phyloP scores from a whole-genome alignment of 148 eudicot species.

The Cornus kousa region DNA sequence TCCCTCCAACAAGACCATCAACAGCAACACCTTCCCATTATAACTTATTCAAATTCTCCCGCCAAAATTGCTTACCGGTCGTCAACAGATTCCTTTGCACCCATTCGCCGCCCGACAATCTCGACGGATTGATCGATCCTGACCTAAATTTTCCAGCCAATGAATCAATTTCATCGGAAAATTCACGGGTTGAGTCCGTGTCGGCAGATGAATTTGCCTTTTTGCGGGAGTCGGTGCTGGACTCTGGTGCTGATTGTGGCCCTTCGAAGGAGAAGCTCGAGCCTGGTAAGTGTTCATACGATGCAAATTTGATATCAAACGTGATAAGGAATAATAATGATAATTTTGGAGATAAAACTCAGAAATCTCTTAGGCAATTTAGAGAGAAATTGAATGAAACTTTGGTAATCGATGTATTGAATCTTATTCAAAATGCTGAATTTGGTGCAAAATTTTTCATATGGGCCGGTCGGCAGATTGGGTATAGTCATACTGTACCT shows the following conservation, averaged over 20 bases:
- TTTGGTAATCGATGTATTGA: slow-evolving; percentile 69
- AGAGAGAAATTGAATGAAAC: slow-evolving; percentile 54
- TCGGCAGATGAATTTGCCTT: slow-evolving; percentile 41
- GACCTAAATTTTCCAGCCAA: slow-evolving; percentile 11
- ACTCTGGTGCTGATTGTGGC: slow-evolving; percentile 15
- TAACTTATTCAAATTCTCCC: slow-evolving; percentile 6
- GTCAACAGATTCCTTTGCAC: slow-evolving; percentile 27
- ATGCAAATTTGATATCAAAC: slow-evolving; percentile 43
- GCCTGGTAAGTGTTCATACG: slow-evolving; percentile 41
- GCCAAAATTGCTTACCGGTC: neutral
- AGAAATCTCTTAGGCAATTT: slow-evolving; percentile 60
- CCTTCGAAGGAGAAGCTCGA: slow-evolving; percentile 10
- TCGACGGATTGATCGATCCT: slow-evolving; percentile 35
- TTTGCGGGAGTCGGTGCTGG: slow-evolving; percentile 32
- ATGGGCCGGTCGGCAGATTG: slow-evolving; percentile 90
- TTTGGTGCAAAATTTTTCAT: slow-evolving; percentile 74
- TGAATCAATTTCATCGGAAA: neutral
- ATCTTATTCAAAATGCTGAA: slow-evolving; percentile 49
- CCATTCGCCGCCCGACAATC: slow-evolving; percentile 26
- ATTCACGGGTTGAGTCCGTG: slow-evolving; percentile 12
- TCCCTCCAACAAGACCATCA: neutral
- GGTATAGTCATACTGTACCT: slow-evolving; percentile 54
- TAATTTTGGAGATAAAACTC: slow-evolving; percentile 45
- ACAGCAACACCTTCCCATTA: neutral
- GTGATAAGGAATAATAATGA: slow-evolving; percentile 44